Evolutionary conservation across 768 basidiomycete genomes (phyloP).

Genomic region (Pholiota molesta): DNA sequence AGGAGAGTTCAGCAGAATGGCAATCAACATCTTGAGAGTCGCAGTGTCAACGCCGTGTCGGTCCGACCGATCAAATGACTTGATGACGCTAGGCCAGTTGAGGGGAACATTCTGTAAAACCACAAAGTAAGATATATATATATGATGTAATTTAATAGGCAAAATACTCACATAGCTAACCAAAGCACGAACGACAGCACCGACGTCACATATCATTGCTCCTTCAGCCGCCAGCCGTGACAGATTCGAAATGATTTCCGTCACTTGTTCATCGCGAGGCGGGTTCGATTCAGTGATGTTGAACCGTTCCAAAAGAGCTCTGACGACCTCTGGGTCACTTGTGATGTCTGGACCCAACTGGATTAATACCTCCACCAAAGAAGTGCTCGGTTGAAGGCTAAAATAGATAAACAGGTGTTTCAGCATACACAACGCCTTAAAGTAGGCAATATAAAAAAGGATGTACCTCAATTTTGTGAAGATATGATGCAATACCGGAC

Average conservation of each 20-base stretch:
- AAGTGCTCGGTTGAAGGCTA: constrained; percentile 68
- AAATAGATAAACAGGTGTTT: constrained; percentile 4
- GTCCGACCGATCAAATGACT: constrained; percentile 84
- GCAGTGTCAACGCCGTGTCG: constrained; percentile 87
- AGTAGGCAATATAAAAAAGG: constrained; percentile 14
- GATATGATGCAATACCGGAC: constrained; percentile 74
- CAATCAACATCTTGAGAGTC: constrained; percentile 86
- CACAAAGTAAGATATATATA: constrained; percentile 7
- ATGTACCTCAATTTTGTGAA: constrained; percentile 73
- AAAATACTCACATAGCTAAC: constrained; percentile 66
- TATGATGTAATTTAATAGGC: constrained; percentile 1
- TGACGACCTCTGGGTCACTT: constrained; percentile 68
- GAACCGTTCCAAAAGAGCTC: constrained; percentile 72
- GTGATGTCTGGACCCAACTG: constrained; percentile 84
- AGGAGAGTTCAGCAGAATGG: constrained; percentile 82
- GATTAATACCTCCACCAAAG: constrained; percentile 74
- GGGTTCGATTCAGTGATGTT: constrained; percentile 73
- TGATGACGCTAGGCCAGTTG: constrained; percentile 83
- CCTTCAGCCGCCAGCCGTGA: constrained; percentile 76
- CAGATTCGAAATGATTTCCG: constrained; percentile 71
- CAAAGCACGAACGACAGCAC: constrained; percentile 71
- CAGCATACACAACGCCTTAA: constrained; percentile 15
- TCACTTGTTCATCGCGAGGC: constrained; percentile 68
- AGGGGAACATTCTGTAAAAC: constrained; percentile 58
- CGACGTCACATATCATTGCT: constrained; percentile 71